Evolutionary conservation across 2,329 filamentous ascomycete genomes (phyloP), one percentile per base, ranked within the genome.

Genomic region (Rutstroemia sydowiana): DNA sequence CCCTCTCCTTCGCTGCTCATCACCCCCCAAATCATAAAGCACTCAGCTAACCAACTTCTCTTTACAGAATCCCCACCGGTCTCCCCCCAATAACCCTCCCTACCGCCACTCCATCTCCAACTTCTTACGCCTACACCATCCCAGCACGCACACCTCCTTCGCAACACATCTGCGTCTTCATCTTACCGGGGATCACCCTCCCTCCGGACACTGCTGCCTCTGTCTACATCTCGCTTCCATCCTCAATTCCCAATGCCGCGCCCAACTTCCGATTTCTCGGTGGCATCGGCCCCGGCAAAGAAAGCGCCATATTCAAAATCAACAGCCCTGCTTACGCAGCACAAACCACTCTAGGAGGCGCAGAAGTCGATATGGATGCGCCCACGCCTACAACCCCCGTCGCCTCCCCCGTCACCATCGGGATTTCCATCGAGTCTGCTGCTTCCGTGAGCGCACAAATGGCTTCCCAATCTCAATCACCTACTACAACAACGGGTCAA

Each of bases 231-330:
- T 85, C 91, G 58, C 72, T 85, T n/a, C 66, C 70, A 49, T 68
- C 59, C 67, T 61, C 69, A 54, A 68, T 57, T 68, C 73, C 45
- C 10, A n/a, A 32, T 10, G 11, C 52, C 30, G 59, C 11, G 7
- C 45, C 45, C 2, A 40, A 46, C 13, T 95, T 95, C 72, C 82
- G 78, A 55, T 88, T 98, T 62, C 81, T 97, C 4, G 93, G 95
- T 57, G 93, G 85, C 45, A 84, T 98, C 51, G 91, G 88, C 1
- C 84, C 87, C 32, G 89, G 91, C 52, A 96, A 96, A 66, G 90
- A 93, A 61, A 92, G 86, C 59, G 89, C 91, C 32, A 87, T 97
- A 52, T 96, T 97, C 75, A 90, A 87, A 67, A 74, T 95, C 58
- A 76, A 74, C 45, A 60, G 62, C 1, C 30, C 36, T n/a, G n/a